Base-by-base conservation (phyloP, 2,329 filamentous ascomycete species). In the Xylariaceae sp. region DNA sequence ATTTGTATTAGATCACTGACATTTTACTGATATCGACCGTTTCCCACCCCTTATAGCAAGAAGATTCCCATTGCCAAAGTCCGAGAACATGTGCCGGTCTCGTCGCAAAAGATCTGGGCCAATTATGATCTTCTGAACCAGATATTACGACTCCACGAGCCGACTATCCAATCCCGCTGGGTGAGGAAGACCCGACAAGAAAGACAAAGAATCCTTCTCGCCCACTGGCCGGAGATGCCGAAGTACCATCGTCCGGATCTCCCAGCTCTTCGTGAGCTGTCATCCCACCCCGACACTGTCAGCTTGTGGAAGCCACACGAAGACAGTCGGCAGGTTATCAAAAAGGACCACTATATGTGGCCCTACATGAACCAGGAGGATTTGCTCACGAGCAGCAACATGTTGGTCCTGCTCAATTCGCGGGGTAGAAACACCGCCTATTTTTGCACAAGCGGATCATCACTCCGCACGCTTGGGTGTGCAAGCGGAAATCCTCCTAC, bases 101-200 rank as follows among this genome's bases (percentile, higher is more conserved):
- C n/a, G n/a, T n/a, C n/a, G n/a, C n/a, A n/a, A n/a, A n/a, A n/a
- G n/a, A n/a, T n/a, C n/a, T n/a, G n/a, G n/a, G n/a, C n/a, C n/a
- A n/a, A n/a, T n/a, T n/a, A n/a, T n/a, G n/a, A n/a, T n/a, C n/a
- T n/a, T n/a, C n/a, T n/a, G n/a, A n/a, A n/a, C n/a, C n/a, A n/a
- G n/a, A n/a, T n/a, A n/a, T n/a, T n/a, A n/a, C n/a, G n/a, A n/a
- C n/a, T n/a, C n/a, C 42, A 79, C 37, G 75, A 82, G 54, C 58
- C 57, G 1, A 70, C 67, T 0, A 70, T 82, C 6, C 69, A 71
- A 40, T 76, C 70, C 49, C 68, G 77, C 27, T 83, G 77, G 78
- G 45, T 52, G 2, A 80, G 80, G 54, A 80, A 78, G 59, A 71
- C 65, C 2, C 65, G 63, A 10, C 33, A 34, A 12, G 37, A 49